Evolutionary conservation across 1,284 basidiomycete genomes (phyloP).

Genomic region (Trichosporon coremiiforme): DNA sequence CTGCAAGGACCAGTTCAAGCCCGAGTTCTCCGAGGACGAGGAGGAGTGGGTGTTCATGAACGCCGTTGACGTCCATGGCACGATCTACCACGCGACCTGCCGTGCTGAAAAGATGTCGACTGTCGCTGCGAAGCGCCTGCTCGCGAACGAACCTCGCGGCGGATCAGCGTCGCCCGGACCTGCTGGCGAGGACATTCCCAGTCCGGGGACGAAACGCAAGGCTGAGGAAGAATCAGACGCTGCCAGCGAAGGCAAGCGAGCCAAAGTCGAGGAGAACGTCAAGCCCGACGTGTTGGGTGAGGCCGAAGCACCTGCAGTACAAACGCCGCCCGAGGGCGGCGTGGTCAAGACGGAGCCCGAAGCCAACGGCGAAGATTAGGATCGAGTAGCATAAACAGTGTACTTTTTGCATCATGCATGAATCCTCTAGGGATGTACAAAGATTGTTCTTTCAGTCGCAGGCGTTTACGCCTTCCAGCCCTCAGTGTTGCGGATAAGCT

Average conservation of each 20-base stretch:
- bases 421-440: neutral
- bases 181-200: conserved; percentile 13
- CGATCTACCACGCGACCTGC: conserved; percentile 90
- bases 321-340: neutral
- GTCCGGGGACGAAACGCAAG: conserved; percentile 31
- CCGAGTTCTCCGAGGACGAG: conserved; percentile 92
- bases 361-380: neutral
- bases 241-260: conserved; percentile 33
- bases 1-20: conserved; percentile 91
- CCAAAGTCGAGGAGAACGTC: conserved; percentile 26
- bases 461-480: conserved; percentile 44
- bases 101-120: conserved; percentile 65
- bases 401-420: conserved; percentile 11
- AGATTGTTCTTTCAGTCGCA: too few species aligned
- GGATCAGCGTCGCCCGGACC: conserved; percentile 17
- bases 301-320: neutral
- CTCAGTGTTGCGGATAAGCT: conserved; percentile 59
- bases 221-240: conserved; percentile 24
- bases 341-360: conserved; percentile 23
- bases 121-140: conserved; percentile 35
- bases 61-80: conserved; percentile 77
- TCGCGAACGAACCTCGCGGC: conserved; percentile 30
- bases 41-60: conserved; percentile 99
- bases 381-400: neutral
- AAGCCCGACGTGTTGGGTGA: neutral